A percentile compares a stretch with the other conserved stretches of the same genome.
These are phyloP conservation scores for Trametes gibbosa DNA, from an alignment of 768 basidiomycete genomes.

Conservation along the genomic window DNA sequence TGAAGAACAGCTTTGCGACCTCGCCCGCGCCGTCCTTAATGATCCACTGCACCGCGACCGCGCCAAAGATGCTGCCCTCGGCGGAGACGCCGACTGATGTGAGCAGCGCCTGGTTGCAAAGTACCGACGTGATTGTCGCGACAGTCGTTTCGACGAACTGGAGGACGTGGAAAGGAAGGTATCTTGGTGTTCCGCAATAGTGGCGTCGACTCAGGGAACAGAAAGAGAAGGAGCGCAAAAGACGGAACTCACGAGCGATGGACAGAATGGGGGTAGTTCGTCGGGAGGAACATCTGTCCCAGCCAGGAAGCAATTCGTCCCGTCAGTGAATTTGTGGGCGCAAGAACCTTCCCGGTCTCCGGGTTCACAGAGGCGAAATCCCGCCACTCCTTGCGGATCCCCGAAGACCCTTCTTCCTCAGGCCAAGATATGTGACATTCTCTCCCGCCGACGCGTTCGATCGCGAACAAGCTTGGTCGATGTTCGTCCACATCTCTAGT, in stretches of 20 bases:
- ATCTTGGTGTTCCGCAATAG: too few species aligned
- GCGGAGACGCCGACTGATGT: constrained; percentile 29
- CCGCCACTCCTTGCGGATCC: constrained; percentile 26
- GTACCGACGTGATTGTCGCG: constrained; percentile 26
- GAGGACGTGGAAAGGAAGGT: constrained; percentile 26
- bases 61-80: constrained; percentile 30
- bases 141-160: constrained; percentile 28
- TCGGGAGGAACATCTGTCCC: constrained; percentile 30
- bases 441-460: constrained; percentile 27
- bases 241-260: constrained; percentile 27
- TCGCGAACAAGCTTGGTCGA: constrained; percentile 20
- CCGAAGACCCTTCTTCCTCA: constrained; percentile 1
- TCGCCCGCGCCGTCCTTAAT: constrained; percentile 32
- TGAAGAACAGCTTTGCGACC: constrained; percentile 31
- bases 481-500: neutral
- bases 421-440: constrained; percentile 29
- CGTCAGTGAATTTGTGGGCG: constrained; percentile 14
- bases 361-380: constrained; percentile 9
- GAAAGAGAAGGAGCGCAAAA: neutral
- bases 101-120: constrained; percentile 31
- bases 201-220: too few species aligned
- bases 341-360: constrained; percentile 1
- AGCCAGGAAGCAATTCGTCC: constrained; percentile 27
- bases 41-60: constrained; percentile 32
- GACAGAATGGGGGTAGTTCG: constrained; percentile 31